Evolutionary conservation across 768 basidiomycete genomes (phyloP).

Genomic region (Russula compacta): DNA sequence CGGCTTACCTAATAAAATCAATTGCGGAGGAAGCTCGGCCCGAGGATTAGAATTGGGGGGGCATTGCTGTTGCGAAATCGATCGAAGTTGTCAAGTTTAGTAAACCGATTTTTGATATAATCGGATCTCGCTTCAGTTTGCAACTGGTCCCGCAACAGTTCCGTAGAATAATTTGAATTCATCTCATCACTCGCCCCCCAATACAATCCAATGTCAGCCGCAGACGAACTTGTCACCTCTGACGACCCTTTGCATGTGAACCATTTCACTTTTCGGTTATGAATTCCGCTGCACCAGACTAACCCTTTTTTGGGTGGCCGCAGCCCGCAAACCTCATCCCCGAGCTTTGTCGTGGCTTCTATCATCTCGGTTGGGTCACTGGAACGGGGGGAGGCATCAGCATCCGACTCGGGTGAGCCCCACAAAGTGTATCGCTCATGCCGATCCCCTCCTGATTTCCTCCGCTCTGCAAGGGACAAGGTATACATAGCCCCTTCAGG

Average conservation of each 20-base stretch:
- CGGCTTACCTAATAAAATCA: not conserved
- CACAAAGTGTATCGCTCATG: too few relatives aligned
- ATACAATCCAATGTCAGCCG: not conserved
- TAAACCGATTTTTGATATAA: not conserved
- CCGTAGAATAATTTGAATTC: not conserved
- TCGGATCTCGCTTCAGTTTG: not conserved
- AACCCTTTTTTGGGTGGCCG: constrained; percentile 8
- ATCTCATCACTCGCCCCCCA: not conserved
- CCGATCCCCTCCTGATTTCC: not conserved
- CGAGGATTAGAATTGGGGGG: not conserved
- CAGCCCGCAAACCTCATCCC: constrained; percentile 85
- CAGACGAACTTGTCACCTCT: constrained; percentile 49
- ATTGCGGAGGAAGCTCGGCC: not conserved
- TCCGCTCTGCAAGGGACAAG: constrained; percentile 40
- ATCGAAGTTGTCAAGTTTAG: not conserved
- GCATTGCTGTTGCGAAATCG: too few relatives aligned
- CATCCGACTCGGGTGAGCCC: constrained; percentile 54
- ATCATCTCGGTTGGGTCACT: constrained; percentile 86
- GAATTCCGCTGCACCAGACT: not conserved
- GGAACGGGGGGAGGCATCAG: constrained; percentile 80
- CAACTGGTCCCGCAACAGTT: not conserved
- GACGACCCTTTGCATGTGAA: constrained; percentile 52
- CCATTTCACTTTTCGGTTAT: constrained; percentile 16
- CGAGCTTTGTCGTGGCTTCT: constrained; percentile 76
- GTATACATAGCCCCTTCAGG: constrained; percentile 85